Evolutionary conservation across 768 basidiomycete species (phyloP), one percentile per base, ranked within the genome.

Genomic region (Mycena galopus): DNA sequence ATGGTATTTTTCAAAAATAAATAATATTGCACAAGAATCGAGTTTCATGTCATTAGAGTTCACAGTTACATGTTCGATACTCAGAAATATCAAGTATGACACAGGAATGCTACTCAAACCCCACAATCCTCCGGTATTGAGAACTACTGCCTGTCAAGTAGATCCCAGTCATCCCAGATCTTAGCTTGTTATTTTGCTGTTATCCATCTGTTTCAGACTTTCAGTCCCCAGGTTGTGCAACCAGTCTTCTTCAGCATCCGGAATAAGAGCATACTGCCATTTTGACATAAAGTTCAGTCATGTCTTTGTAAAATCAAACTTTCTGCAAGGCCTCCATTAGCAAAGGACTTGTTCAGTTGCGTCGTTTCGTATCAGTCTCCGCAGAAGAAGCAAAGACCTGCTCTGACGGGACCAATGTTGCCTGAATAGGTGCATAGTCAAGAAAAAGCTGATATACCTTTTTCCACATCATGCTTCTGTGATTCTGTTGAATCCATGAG

Each of bases 41-140:
- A n/a, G n/a, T n/a, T n/a, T n/a, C n/a, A n/a, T n/a, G n/a, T n/a
- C n/a, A n/a, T n/a, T n/a, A n/a, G n/a, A n/a, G n/a, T n/a, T n/a
- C n/a, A n/a, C n/a, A n/a, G n/a, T n/a, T n/a, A n/a, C n/a, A 55
- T 55, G 27, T 55, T 55, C 17, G 30, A 29, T 55, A 55, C 27
- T 4, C 53, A 55, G 53, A 55, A 55, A 55, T 14, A 30, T 29
- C 7, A 29, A 55, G 17, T 55, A 14, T 7, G 17, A 14, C 17
- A 19, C 53, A 55, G 53, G 53, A 55, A 55, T 55, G 53, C 53
- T 55, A 55, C 10, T 55, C 53, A 55, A 55, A 27, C 53, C 53
- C 53, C 27, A 55, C 12, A 14, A 55, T 55, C 53, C 53, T 55
- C 53, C 8, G 53, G 53, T 27, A 29, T 55, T 29, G 29, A 4